Evolutionary conservation across 441 rosid genomes (phyloP), one percentile per base, ranked within the genome.

Genomic region (Arabidopsis hybrid): DNA sequence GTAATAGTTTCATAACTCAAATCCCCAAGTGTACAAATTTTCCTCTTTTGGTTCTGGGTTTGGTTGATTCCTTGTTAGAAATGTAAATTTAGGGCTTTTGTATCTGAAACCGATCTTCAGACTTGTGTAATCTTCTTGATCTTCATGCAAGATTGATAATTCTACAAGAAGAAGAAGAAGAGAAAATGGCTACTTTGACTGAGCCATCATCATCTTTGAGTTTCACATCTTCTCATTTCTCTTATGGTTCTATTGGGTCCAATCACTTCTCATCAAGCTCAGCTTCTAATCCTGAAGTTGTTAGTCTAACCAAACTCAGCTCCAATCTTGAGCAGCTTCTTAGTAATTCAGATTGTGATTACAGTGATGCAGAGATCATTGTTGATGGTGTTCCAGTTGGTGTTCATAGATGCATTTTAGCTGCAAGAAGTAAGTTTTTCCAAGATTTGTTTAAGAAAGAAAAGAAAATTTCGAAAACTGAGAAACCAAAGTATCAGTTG

Each of bases 351-450:
- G 68, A 75, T 63, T 74, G 75, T 64, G 87, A 76, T 78, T 92
- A 84, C 38, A 86, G 87, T 45, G 99, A 95, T 80, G 92, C 94
- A 72, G 92, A 88, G 58, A 81, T 95, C 60, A 69, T 83, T 31
- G 85, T 95, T 47, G 92, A 92, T 78, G 92, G 89, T 95, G 75
- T 62, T 62, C 67, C 67, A 2, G 39, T 62, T 26, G 86, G 96
- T 69, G 87, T 88, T 73, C 96, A 92, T 78, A 76, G 98, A 68
- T 92, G 98, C 60, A 81, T 95, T 71, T 75, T 95, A 80, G 94
- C 97, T 31, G 88, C 90, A 13, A 90, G 98, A 81, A 95, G 97
- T 60, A 72, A 59, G 73, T 91, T 88, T 76, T 85, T 95, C 59
- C 74, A 79, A 43, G 92, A 87, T 0, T 35, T 88, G 49, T 92